Evolutionary conservation across 2,329 filamentous ascomycete genomes (phyloP).

Genomic region (Dichotomopilus funicola): DNA sequence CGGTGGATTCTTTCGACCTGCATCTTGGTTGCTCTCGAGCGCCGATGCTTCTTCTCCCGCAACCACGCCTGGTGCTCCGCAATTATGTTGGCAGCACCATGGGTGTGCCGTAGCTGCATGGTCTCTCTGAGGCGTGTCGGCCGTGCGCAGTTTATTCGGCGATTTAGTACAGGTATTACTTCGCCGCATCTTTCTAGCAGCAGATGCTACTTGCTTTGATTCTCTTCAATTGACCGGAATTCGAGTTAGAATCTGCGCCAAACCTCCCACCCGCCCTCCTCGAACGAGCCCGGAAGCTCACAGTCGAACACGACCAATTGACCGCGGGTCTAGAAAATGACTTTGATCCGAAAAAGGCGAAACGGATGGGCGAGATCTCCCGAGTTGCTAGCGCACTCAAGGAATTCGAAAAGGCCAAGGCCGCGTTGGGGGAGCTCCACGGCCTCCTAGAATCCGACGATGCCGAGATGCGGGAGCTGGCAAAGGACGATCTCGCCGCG

Average conservation of each 20-base stretch:
- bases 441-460: conserved; percentile 47
- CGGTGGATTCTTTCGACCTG: too few species aligned
- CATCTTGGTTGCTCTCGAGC: neutral
- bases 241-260: conserved; percentile 24
- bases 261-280: conserved; percentile 50
- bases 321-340: conserved; percentile 42
- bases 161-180: conserved; percentile 40
- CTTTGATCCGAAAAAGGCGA: conserved; percentile 53
- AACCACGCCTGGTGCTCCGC: conserved; percentile 9
- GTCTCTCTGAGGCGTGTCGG: conserved; percentile 30
- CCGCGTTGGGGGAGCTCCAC: conserved; percentile 48
- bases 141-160: conserved; percentile 32
- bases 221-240: conserved; percentile 5
- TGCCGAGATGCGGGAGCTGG: conserved; percentile 67
- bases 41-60: conserved; percentile 5
- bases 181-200: conserved; percentile 4
- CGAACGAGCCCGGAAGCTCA: conserved; percentile 51
- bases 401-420: conserved; percentile 50
- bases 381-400: conserved; percentile 50
- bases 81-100: conserved; percentile 39
- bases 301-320: conserved; percentile 52
- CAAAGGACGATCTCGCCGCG: conserved; percentile 71
- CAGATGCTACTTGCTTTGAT: conserved; percentile 1
- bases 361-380: conserved; percentile 55
- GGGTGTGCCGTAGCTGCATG: conserved; percentile 47